phyloP scores from a whole-genome alignment of 2,329 filamentous ascomycete species.

The Achaetomium macrosporum region DNA sequence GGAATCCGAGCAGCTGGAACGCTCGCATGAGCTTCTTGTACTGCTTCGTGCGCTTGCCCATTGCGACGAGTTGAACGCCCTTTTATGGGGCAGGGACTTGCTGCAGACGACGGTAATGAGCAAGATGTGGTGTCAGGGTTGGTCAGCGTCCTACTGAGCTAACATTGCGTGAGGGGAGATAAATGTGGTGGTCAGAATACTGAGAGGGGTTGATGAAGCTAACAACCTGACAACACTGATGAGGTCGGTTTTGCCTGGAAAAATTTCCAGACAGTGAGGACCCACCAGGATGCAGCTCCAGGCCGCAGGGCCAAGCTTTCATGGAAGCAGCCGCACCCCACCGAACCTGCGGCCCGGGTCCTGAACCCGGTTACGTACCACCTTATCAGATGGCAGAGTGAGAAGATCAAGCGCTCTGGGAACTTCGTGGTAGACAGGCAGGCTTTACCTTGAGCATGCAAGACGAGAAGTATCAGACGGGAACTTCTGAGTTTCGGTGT shows the following conservation, averaged over 20 bases:
- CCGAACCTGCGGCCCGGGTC: too few species aligned
- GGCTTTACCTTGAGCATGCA: too few species aligned
- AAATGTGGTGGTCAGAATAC: not conserved
- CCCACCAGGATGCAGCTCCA: not conserved
- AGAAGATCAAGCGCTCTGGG: too few species aligned
- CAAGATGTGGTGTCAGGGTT: not conserved
- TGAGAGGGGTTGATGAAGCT: not conserved
- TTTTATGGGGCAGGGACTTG: not conserved
- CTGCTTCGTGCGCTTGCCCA: constrained; percentile 49
- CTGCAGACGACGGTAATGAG: not conserved
- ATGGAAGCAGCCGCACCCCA: too few species aligned
- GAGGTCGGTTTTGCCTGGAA: not conserved
- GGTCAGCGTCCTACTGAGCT: too few species aligned
- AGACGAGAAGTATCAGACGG: not conserved
- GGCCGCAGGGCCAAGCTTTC: too few species aligned
- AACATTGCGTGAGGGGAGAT: not conserved
- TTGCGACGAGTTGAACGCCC: constrained; percentile 24
- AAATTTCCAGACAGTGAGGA: not conserved
- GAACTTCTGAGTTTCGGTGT: not conserved
- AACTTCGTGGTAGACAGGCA: too few species aligned
- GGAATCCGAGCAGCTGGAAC: constrained; percentile 55
- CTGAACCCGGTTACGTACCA: too few species aligned
- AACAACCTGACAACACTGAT: not conserved
- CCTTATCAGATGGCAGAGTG: too few species aligned
- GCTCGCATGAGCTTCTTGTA: constrained; percentile 73